Percentiles rank a stretch among this genome's conserved stretches.
These are phyloP conservation scores for Paramecium tetraurelia DNA, from an alignment of 73 alveolate species.

Conservation along the genomic window DNA sequence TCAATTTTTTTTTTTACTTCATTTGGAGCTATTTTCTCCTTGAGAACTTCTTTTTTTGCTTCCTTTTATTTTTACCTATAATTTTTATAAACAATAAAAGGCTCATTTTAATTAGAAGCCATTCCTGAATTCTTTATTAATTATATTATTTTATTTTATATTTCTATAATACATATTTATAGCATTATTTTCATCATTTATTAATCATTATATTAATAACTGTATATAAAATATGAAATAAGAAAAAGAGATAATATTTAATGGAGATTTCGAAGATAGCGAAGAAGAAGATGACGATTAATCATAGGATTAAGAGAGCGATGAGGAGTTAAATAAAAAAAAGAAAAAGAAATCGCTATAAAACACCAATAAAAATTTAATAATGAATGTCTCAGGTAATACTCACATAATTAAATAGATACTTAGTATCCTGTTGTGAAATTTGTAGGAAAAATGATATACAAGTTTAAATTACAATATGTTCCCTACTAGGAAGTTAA, in stretches of 20 bases:
- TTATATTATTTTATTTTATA: background rate
- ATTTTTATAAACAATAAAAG: background rate
- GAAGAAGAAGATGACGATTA: constrained; percentile 4
- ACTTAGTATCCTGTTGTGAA: constrained; percentile 63
- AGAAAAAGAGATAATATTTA: background rate
- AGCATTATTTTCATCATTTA: background rate
- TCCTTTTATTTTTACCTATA: background rate
- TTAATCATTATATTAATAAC: background rate
- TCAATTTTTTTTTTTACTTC: background rate
- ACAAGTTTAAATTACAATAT: constrained; percentile 53
- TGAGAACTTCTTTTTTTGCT: background rate
- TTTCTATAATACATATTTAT: background rate
- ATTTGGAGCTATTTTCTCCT: background rate
- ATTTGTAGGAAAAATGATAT: constrained; percentile 58
- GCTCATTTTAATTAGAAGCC: background rate
- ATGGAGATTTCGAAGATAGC: constrained; percentile 38
- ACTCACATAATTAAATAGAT: background rate
- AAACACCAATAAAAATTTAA: background rate
- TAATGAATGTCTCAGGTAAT: constrained; percentile 52
- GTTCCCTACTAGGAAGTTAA: constrained; percentile 60
- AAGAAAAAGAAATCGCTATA: background rate
- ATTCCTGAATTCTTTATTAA: background rate
- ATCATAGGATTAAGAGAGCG: background rate
- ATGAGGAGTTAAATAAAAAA: background rate
- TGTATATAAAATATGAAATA: background rate